These are phyloP conservation scores for Penicillium macrosclerotiorum DNA, from an alignment of 495 filamentous ascomycete species.

Conservation along the genomic window DNA sequence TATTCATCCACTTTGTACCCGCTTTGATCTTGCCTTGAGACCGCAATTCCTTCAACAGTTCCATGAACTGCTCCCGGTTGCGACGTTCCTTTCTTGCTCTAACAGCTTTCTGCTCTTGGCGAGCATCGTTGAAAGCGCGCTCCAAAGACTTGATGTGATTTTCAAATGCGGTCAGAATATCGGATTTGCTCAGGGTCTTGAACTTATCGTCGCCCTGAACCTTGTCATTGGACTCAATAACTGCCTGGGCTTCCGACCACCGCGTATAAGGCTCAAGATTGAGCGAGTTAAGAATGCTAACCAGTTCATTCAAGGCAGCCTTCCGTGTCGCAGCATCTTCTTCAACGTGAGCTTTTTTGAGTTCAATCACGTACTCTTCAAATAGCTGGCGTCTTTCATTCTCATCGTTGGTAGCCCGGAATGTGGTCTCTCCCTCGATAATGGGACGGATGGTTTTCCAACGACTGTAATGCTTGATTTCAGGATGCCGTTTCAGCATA, in stretches of 20 bases:
- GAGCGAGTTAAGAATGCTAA: slow-evolving; percentile 75
- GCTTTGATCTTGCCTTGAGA: slow-evolving; percentile 83
- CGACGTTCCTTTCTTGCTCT: slow-evolving; percentile 80
- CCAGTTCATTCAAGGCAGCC: slow-evolving; percentile 82
- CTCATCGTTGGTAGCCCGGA: slow-evolving; percentile 86
- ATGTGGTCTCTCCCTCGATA: slow-evolving; percentile 93
- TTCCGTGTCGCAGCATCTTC: slow-evolving; percentile 68
- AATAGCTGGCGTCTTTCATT: slow-evolving; percentile 88
- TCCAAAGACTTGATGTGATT: slow-evolving; percentile 91
- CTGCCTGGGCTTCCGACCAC: slow-evolving; percentile 86
- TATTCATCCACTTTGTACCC: slow-evolving; percentile 83
- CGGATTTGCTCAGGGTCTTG: slow-evolving; percentile 78
- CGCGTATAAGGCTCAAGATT: slow-evolving; percentile 90
- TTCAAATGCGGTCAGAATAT: slow-evolving; percentile 90
- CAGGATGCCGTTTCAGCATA: slow-evolving; percentile 94
- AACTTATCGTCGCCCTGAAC: slow-evolving; percentile 89
- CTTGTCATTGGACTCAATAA: slow-evolving; percentile 73
- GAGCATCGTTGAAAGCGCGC: slow-evolving; percentile 81
- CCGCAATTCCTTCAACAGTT: slow-evolving; percentile 70
- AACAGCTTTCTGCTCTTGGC: slow-evolving; percentile 79
- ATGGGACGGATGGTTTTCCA: slow-evolving; percentile 97
- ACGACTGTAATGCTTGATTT: slow-evolving; percentile 96
- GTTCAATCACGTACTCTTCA: slow-evolving; percentile 85
- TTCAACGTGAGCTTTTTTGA: slow-evolving; percentile 75
- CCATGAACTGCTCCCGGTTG: slow-evolving; percentile 74